Conservation (phyloP, 2,329 filamentous ascomycete genomes). For the Magnaporthales sp. region DNA sequence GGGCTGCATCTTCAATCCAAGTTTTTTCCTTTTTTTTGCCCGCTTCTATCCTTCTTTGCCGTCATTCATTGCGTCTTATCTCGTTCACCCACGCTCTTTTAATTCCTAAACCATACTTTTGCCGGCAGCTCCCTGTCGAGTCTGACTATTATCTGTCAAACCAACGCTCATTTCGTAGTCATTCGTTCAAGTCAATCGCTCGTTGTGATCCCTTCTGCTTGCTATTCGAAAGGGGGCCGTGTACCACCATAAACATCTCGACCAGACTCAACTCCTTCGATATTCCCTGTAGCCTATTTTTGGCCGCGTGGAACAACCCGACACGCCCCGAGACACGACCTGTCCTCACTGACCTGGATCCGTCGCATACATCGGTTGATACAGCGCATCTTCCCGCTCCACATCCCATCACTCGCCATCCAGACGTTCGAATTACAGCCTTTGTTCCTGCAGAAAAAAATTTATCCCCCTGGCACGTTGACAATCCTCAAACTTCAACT, state of each 20-base stretch:
- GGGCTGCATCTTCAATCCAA: background rate
- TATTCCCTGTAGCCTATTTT: background rate
- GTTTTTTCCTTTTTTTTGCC: background rate
- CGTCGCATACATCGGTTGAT: background rate
- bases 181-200: background rate
- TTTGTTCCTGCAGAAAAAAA: background rate
- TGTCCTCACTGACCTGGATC: background rate
- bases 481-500: background rate
- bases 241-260: background rate
- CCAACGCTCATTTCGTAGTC: background rate
- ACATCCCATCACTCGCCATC: background rate
- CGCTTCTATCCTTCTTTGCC: background rate
- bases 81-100: background rate
- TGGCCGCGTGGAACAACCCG: background rate
- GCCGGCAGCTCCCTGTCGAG: background rate
- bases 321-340: background rate
- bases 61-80: background rate
- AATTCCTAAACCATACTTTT: background rate
- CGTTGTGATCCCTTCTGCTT: background rate
- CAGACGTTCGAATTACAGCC: background rate
- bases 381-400: background rate
- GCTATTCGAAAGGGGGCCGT: background rate
- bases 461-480: background rate
- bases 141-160: background rate
- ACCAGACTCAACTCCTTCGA: background rate